Evolutionary conservation across 2,329 filamentous ascomycete species (phyloP).

Genomic region (Beauveria sp.): DNA sequence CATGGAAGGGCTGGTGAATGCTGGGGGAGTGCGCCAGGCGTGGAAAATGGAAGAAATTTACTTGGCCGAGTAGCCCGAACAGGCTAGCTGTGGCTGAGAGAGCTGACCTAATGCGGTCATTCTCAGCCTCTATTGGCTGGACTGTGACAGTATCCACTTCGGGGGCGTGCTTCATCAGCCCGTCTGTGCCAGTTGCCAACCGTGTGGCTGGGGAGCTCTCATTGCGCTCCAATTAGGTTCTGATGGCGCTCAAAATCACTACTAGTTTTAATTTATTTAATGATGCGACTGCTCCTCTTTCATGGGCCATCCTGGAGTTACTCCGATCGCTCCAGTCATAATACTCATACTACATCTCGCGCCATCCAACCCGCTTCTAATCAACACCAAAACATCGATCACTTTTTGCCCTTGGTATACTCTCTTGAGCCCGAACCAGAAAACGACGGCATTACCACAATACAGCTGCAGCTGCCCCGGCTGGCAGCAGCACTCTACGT

Average conservation of each 20-base stretch:
- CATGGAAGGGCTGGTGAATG: conserved; percentile 18
- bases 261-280: neutral
- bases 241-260: neutral
- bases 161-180: too few species aligned
- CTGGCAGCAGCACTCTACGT: neutral
- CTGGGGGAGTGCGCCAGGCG: conserved; percentile 10
- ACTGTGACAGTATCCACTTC: too few species aligned
- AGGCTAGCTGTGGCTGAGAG: neutral
- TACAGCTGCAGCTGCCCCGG: neutral
- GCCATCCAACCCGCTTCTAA: neutral
- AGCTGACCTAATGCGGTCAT: neutral
- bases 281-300: neutral
- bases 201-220: conserved; percentile 1
- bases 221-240: neutral
- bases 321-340: neutral
- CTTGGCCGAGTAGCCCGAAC: conserved; percentile 22
- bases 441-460: neutral
- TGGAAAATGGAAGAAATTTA: conserved; percentile 24
- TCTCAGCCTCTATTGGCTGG: neutral
- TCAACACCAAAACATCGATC: too few species aligned
- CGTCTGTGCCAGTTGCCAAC: neutral
- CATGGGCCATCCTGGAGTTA: neutral
- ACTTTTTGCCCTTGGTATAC: neutral
- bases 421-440: too few species aligned
- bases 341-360: too few species aligned